Conservation (phyloP, 164 flowering plant genomes). For the Warburgia ugandensis region DNA sequence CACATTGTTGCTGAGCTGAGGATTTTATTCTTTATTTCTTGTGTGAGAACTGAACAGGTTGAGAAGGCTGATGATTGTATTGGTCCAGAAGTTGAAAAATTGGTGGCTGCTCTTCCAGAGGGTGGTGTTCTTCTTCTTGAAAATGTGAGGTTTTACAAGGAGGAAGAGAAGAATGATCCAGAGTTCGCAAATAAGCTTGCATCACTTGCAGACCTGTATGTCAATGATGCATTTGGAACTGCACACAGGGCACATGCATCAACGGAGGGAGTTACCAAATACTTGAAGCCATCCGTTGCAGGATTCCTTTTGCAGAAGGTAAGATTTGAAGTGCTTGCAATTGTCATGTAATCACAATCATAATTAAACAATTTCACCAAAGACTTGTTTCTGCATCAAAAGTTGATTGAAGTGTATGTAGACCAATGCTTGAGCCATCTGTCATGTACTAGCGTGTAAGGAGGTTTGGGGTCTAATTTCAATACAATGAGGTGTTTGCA, state of each 20-base stretch:
- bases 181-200: slow-evolving; percentile 83
- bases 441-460: no score
- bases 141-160: slow-evolving; percentile 79
- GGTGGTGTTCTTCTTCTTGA: slow-evolving; percentile 85
- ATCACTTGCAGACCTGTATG: slow-evolving; percentile 73
- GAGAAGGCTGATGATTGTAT: slow-evolving; percentile 74
- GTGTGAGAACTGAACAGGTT: slow-evolving; percentile 32
- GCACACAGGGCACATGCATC: slow-evolving; percentile 94
- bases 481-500: no score
- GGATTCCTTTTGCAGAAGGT: slow-evolving; percentile 96
- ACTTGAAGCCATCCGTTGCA: slow-evolving; percentile 77
- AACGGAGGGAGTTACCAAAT: slow-evolving; percentile 80
- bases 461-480: no score
- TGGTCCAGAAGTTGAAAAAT: slow-evolving; percentile 64
- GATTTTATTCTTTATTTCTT: not conserved
- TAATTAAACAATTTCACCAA: no score
- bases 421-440: no score
- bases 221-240: slow-evolving; percentile 85
- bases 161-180: slow-evolving; percentile 93
- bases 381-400: no score
- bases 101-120: slow-evolving; percentile 59
- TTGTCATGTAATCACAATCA: no score
- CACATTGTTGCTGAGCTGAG: no score
- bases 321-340: not conserved
- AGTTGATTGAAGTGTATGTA: no score